A percentile compares a stretch with the other conserved stretches of the same genome.
Evolutionary conservation across 306 rosid genomes (phyloP).

Genomic region (Sechiopsis laciniata): DNA sequence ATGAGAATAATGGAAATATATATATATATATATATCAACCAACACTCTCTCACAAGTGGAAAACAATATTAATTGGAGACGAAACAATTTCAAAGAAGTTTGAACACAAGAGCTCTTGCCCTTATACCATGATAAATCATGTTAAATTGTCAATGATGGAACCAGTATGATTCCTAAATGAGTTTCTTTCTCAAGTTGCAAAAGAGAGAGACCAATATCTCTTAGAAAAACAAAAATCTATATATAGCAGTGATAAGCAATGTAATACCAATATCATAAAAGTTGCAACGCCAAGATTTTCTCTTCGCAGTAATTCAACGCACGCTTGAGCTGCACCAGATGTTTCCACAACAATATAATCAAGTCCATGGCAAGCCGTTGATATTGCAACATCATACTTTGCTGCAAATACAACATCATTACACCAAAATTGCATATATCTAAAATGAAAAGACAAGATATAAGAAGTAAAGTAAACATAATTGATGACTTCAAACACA

Average conservation of each 20-base stretch:
- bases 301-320: constrained; percentile 79
- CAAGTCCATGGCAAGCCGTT: constrained; percentile 85
- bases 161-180: too few species aligned
- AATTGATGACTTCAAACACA: background rate
- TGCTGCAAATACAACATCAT: constrained; percentile 48
- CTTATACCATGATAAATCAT: too few species aligned
- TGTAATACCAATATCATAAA: constrained; percentile 85
- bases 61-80: too few species aligned
- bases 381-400: constrained; percentile 89
- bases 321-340: constrained; percentile 87
- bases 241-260: background rate
- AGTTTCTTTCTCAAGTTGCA: background rate
- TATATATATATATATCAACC: too few species aligned
- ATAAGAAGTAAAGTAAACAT: background rate
- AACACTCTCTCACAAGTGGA: too few species aligned
- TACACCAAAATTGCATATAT: constrained; percentile 19
- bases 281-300: constrained; percentile 84
- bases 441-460: constrained; percentile 4
- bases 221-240: background rate
- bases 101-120: too few species aligned
- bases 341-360: constrained; percentile 94
- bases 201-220: background rate
- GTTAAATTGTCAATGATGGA: too few species aligned
- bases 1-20: too few species aligned
- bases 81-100: too few species aligned